Conservation (phyloP, 805 yeast species). For the Cephaloascus fragrans region DNA sequence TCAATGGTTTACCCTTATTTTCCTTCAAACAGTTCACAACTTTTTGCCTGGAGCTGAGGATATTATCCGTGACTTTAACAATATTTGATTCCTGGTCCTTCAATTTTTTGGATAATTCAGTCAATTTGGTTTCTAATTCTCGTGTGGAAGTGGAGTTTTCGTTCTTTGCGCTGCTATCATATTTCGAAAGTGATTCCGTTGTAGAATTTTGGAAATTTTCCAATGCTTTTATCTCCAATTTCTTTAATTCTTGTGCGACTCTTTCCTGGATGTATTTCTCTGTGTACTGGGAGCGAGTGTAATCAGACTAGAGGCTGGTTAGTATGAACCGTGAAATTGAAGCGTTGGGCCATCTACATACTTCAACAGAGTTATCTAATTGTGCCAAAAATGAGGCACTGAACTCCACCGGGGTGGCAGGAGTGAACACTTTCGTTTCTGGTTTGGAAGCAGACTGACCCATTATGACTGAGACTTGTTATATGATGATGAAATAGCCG, state of each 20-base stretch:
- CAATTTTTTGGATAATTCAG: constrained; percentile 14
- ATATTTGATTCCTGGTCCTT: constrained; percentile 23
- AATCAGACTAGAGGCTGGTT: constrained; percentile 35
- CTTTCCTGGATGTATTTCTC: constrained; percentile 59
- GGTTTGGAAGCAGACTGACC: constrained; percentile 54
- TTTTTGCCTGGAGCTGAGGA: constrained; percentile 34
- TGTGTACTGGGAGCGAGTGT: constrained; percentile 59
- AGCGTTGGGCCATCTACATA: constrained; percentile 10
- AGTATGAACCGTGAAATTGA: not conserved
- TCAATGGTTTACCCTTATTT: constrained; percentile 56
- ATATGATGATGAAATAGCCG: no score
- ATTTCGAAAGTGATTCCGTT: constrained; percentile 26
- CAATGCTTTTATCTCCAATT: constrained; percentile 43
- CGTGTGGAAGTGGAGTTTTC: constrained; percentile 17
- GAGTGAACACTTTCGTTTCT: constrained; percentile 57
- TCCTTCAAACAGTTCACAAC: constrained; percentile 54
- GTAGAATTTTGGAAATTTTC: constrained; percentile 42
- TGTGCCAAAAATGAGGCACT: constrained; percentile 54
- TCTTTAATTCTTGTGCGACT: constrained; percentile 46
- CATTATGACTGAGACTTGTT: no score
- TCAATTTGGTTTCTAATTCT: not conserved
- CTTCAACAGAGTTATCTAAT: constrained; percentile 51
- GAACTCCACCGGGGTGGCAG: constrained; percentile 59
- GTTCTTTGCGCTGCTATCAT: no score
- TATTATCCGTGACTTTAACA: constrained; percentile 23